Base-by-base conservation (phyloP, 345 rosid genomes). In the Hibiscus tridactylites region DNA sequence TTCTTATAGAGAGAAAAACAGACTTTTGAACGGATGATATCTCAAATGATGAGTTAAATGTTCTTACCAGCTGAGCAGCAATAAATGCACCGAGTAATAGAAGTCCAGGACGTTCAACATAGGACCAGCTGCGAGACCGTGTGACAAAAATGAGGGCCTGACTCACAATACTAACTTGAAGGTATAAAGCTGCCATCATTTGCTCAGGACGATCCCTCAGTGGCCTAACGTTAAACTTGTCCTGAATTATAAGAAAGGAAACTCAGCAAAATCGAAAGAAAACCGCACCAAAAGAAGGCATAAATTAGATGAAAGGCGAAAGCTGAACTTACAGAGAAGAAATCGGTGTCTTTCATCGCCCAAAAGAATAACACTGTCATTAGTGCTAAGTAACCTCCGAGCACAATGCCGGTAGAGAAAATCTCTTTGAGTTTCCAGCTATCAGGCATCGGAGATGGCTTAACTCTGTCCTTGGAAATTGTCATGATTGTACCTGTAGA, bases 101-200 rank as follows among this genome's bases (percentile, higher is more conserved):
- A 67, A 86, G 80, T 28, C 98, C 92, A 15, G 98, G 96, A 72
- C 88, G 90, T 79, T 92, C 96, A 5, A 84, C 67, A 5, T 0
- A 92, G 28, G 98, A 92, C 96, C 96, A 92, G 81, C 96, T 84
- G 78, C 93, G 90, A 6, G 98, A 92, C 64, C 98, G 81, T 13
- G 98, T 92, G 47, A 92, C 93, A 66, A 92, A 92, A 67, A 92
- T 92, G 19, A 92, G 89, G 62, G 98, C 91, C 78, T 92, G 96
- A 75, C 98, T 92, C 53, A 90, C 80, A 49, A 88, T 90, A 74
- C 96, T 92, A 47, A 92, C 98, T 92, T 92, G 98, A 12, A 92
- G 82, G 78, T 92, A 90, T 24, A 92, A 75, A 54, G 96, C 96
- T 29, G 96, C 86, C 92, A 85, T 87, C 98, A 86, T 87, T 76